Conservation (phyloP, 2,329 filamentous ascomycete species). For the Aspergillus sp. region DNA sequence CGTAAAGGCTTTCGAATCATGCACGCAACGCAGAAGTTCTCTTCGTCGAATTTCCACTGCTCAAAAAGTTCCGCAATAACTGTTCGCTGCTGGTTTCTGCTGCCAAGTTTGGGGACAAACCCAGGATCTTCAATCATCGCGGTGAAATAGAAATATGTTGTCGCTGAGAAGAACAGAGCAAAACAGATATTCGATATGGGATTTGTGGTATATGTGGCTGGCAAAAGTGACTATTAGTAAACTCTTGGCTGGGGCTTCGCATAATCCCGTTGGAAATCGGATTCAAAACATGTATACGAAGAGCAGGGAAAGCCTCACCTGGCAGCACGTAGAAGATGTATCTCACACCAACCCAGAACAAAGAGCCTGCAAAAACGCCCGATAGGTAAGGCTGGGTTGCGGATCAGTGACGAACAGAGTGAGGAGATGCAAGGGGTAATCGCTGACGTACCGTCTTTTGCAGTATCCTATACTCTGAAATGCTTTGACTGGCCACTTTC, state of each 20-base stretch:
- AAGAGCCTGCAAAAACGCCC: conserved; percentile 84
- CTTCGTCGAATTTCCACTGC: conserved; percentile 87
- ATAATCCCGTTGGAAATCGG: no score
- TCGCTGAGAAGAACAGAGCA: conserved; percentile 62
- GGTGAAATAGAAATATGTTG: conserved; percentile 80
- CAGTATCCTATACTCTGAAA: conserved; percentile 82
- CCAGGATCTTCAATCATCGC: conserved; percentile 89
- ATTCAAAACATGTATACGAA: no score
- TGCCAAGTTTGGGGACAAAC: conserved; percentile 86
- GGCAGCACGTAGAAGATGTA: conserved; percentile 76
- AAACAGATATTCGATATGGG: conserved; percentile 81
- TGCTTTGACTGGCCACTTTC: conserved; percentile 77
- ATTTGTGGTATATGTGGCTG: conserved; percentile 65
- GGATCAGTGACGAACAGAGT: conserved; percentile 13
- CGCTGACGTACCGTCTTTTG: conserved; percentile 73
- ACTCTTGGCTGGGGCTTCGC: not conserved
- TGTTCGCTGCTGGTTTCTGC: conserved; percentile 84
- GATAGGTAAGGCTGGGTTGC: conserved; percentile 76
- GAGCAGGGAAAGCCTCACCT: conserved; percentile 50
- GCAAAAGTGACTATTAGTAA: conserved; percentile 2
- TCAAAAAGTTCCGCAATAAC: conserved; percentile 84
- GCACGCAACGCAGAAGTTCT: conserved; percentile 90
- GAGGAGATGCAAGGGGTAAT: not conserved
- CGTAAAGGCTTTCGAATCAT: conserved; percentile 91
- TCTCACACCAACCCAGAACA: conserved; percentile 77